Conservation (phyloP, 163 green algal species). For the Trebouxia gelatinosa region DNA sequence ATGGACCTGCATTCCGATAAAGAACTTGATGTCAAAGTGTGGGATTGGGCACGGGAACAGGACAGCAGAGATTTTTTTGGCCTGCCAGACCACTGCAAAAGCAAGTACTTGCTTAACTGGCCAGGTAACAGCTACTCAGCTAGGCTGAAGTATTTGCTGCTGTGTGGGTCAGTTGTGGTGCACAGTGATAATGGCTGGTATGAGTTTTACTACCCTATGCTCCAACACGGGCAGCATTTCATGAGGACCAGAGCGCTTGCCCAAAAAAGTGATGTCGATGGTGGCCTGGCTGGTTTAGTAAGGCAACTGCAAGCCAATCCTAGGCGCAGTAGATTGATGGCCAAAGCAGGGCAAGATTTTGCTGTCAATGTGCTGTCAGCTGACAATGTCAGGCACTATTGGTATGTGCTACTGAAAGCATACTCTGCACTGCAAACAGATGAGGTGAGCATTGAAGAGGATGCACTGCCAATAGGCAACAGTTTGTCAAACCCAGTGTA, state of each 20-base stretch:
- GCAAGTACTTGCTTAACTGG: conserved; percentile 28
- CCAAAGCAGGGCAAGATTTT: not conserved
- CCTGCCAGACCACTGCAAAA: conserved; percentile 19
- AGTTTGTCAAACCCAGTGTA: not conserved
- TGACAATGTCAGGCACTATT: conserved; percentile 14
- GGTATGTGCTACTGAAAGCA: not conserved
- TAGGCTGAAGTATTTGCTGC: conserved; percentile 14
- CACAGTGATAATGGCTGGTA: conserved; percentile 22
- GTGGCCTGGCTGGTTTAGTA: not conserved
- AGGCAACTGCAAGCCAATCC: not conserved
- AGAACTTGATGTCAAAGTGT: not conserved
- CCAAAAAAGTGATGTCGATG: not conserved
- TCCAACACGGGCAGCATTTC: conserved; percentile 2
- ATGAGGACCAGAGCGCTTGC: not conserved
- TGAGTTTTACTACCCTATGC: conserved; percentile 27
- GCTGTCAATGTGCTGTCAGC: not conserved
- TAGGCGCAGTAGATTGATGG: not conserved
- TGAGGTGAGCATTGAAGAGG: not conserved
- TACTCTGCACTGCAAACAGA: conserved; percentile 5
- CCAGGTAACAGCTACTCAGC: conserved; percentile 17
- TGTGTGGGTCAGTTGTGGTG: conserved; percentile 20
- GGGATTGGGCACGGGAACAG: not conserved
- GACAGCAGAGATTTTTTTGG: not conserved
- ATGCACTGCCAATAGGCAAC: conserved; percentile 6
- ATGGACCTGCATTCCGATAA: not conserved